Evolutionary conservation across 768 basidiomycete species (phyloP).

Genomic region (Heimioporus sp.): DNA sequence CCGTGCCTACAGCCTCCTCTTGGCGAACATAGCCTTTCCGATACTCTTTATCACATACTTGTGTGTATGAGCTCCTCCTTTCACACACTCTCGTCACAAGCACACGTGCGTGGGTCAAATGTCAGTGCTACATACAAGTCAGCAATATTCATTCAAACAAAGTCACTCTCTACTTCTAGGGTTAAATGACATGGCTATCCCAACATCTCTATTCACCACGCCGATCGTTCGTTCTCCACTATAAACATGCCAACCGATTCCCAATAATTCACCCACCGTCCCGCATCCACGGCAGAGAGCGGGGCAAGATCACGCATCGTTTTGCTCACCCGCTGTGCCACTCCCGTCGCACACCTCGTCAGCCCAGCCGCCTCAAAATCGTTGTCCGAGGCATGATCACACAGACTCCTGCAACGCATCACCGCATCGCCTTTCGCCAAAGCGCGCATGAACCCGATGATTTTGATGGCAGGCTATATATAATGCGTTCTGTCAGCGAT

Average conservation of each 20-base stretch:
- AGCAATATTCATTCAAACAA: too few species aligned
- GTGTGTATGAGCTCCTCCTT: too few species aligned
- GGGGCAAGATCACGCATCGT: slow-evolving; percentile 31
- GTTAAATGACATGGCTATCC: too few species aligned
- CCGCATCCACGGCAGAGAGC: slow-evolving; percentile 18
- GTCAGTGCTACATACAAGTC: too few species aligned
- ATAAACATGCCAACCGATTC: slow-evolving; percentile 23
- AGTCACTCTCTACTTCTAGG: too few species aligned
- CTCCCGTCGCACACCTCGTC: slow-evolving; percentile 24
- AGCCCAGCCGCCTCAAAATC: slow-evolving; percentile 5
- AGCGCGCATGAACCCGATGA: slow-evolving; percentile 27
- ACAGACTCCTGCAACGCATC: background rate
- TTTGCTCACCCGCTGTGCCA: slow-evolving; percentile 30
- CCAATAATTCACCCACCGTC: slow-evolving; percentile 42
- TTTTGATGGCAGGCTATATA: slow-evolving; percentile 34
- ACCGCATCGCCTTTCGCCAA: slow-evolving; percentile 17
- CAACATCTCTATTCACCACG: too few species aligned
- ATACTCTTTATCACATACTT: too few species aligned
- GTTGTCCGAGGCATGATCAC: background rate
- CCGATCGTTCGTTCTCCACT: too few species aligned
- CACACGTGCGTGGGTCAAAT: too few species aligned
- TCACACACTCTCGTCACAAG: too few species aligned
- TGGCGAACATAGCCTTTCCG: too few species aligned
- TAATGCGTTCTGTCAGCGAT: background rate
- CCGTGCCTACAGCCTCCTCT: too few species aligned